Evolutionary conservation across 2,329 filamentous ascomycete genomes (phyloP).

Genomic region (Neocucurbitaria cava): DNA sequence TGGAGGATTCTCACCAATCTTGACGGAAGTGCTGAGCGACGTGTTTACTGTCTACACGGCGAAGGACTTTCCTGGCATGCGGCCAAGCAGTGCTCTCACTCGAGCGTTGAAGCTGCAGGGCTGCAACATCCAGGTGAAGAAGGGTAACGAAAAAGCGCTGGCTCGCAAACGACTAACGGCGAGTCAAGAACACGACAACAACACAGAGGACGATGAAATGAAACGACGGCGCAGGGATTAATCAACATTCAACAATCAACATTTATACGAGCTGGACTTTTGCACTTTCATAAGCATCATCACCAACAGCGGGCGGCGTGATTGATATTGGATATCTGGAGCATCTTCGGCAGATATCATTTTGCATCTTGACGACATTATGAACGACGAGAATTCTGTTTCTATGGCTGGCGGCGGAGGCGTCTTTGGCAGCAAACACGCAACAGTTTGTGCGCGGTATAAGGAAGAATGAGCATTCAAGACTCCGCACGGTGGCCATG

Average conservation of each 20-base stretch:
- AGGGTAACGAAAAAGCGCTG: constrained; percentile 73
- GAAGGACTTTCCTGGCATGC: constrained; percentile 87
- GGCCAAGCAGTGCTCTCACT: constrained; percentile 75
- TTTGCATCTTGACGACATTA: constrained; percentile 46
- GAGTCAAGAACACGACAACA: constrained; percentile 52
- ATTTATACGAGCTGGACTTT: background rate
- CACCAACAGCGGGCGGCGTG: constrained; percentile 34
- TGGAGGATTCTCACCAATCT: constrained; percentile 57
- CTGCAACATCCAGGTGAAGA: constrained; percentile 85
- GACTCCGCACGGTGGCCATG: constrained; percentile 16
- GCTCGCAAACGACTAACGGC: constrained; percentile 50
- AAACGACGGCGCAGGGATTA: constrained; percentile 48
- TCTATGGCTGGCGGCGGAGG: constrained; percentile 13
- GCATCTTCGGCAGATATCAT: constrained; percentile 40
- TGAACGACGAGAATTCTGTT: constrained; percentile 29
- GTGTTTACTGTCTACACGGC: constrained; percentile 82
- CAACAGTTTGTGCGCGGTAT: background rate
- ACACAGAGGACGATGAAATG: constrained; percentile 46
- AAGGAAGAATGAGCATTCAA: constrained; percentile 2
- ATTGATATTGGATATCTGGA: constrained; percentile 41
- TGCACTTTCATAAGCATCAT: constrained; percentile 17
- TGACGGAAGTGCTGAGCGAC: constrained; percentile 67
- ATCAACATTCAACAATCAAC: constrained; percentile 14
- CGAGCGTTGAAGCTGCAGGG: constrained; percentile 79
- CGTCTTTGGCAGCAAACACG: constrained; percentile 8